These are phyloP conservation scores for Diplodia corticola DNA, from an alignment of 2,329 filamentous ascomycete genomes.

Conservation along the genomic window DNA sequence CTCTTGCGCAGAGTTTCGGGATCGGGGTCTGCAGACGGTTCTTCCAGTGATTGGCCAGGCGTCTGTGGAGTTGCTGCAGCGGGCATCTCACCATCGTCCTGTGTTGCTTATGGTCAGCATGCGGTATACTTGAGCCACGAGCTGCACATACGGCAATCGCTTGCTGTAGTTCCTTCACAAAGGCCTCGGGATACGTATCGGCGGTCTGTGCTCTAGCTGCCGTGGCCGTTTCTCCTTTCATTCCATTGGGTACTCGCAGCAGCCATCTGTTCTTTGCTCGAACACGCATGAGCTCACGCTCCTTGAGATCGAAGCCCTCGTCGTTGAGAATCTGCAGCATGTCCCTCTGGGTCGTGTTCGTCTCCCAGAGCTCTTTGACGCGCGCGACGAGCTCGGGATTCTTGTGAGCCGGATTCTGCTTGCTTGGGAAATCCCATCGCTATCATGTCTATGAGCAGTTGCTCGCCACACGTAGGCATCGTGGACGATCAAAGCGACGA, in stretches of 20 bases:
- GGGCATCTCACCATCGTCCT: not conserved
- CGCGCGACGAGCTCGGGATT: conserved; percentile 66
- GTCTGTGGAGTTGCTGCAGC: not conserved
- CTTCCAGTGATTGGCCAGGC: not conserved
- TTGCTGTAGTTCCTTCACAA: conserved; percentile 18
- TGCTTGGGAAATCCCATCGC: conserved; percentile 75
- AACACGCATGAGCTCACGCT: conserved; percentile 69
- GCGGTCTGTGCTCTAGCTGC: not conserved
- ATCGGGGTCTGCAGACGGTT: conserved; percentile 38
- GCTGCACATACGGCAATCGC: not conserved
- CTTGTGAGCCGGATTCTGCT: conserved; percentile 59
- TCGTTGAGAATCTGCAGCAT: conserved; percentile 67
- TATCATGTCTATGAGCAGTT: conserved; percentile 27
- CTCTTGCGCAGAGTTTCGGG: conserved; percentile 54
- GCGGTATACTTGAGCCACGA: not conserved
- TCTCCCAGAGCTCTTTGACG: conserved; percentile 60
- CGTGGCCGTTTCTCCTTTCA: conserved; percentile 40
- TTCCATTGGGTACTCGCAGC: conserved; percentile 62
- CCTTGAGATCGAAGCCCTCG: conserved; percentile 72
- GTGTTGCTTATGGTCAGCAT: not conserved
- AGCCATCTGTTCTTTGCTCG: conserved; percentile 69
- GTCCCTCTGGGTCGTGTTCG: conserved; percentile 66
- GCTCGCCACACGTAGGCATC: not conserved
- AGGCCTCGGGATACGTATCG: not conserved
- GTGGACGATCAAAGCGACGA: not conserved